Percentiles rank a stretch among this genome's conserved stretches.
These are phyloP conservation scores for Papiliotrema terrestris DNA, from an alignment of 1,284 basidiomycete genomes.

Conservation along the genomic window DNA sequence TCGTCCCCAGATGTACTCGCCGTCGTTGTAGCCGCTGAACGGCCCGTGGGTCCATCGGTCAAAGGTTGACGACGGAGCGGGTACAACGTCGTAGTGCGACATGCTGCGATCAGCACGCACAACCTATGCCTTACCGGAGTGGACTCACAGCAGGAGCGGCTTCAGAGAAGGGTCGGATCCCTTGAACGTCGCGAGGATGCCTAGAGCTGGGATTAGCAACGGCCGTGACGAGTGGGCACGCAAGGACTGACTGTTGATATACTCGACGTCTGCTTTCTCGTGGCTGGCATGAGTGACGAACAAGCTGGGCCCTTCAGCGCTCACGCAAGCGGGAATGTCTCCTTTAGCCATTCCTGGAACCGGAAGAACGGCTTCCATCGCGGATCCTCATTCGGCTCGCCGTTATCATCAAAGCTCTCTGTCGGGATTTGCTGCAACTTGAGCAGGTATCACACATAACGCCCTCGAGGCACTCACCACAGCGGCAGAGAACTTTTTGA, in stretches of 20 bases:
- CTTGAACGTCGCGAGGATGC: slow-evolving; percentile 51
- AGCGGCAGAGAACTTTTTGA: slow-evolving; percentile 32
- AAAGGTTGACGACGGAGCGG: slow-evolving; percentile 39
- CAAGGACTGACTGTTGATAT: slow-evolving; percentile 47
- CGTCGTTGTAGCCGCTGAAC: slow-evolving; percentile 46
- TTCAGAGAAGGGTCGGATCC: slow-evolving; percentile 51
- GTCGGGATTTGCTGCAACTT: slow-evolving; percentile 38
- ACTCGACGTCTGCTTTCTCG: slow-evolving; percentile 39
- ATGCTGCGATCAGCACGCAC: slow-evolving; percentile 17
- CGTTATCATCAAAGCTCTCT: slow-evolving; percentile 46
- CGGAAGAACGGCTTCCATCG: slow-evolving; percentile 46
- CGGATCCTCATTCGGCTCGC: slow-evolving; percentile 43
- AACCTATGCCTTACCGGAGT: not conserved
- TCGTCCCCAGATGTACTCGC: slow-evolving; percentile 45
- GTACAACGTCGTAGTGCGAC: slow-evolving; percentile 50
- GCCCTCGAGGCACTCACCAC: slow-evolving; percentile 31
- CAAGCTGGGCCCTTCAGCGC: slow-evolving; percentile 5
- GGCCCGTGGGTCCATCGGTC: slow-evolving; percentile 47
- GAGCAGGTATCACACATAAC: not conserved
- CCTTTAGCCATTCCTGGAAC: slow-evolving; percentile 44
- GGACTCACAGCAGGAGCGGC: slow-evolving; percentile 46
- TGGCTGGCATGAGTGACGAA: slow-evolving; percentile 10
- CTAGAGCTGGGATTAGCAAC: slow-evolving; percentile 35
- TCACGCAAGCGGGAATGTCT: slow-evolving; percentile 40
- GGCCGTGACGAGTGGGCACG: not conserved